These are phyloP conservation scores for Paecilomyces sp. DNA, from an alignment of 2,329 filamentous ascomycete species.

Conservation along the genomic window DNA sequence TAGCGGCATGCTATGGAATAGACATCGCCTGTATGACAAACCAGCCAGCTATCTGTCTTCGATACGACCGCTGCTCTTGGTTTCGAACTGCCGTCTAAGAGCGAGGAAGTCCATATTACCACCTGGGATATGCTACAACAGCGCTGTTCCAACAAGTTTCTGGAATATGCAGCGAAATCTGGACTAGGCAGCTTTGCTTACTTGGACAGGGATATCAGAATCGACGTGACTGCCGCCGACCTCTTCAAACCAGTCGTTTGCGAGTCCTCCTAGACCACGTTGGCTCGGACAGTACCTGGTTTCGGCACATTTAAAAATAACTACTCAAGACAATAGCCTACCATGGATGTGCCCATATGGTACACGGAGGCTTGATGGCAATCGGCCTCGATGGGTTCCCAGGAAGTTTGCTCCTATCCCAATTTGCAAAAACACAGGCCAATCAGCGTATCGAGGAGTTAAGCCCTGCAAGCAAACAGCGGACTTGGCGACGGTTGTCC, in stretches of 20 bases:
- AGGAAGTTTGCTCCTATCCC: neutral
- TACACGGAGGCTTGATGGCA: neutral
- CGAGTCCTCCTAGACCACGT: neutral
- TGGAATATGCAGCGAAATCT: neutral
- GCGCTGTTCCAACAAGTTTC: neutral
- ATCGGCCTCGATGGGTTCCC: neutral
- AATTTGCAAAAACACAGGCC: neutral
- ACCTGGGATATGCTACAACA: neutral
- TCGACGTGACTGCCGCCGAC: neutral
- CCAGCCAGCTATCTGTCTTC: neutral
- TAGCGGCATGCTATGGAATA: neutral
- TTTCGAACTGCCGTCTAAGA: neutral
- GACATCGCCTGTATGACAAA: neutral
- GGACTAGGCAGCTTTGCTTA: neutral
- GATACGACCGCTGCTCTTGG: neutral
- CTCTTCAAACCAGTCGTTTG: neutral
- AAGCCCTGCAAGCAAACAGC: neutral
- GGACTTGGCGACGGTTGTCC: neutral
- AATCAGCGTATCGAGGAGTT: neutral
- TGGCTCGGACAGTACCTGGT: neutral
- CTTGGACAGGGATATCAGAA: neutral
- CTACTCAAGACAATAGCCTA: neutral
- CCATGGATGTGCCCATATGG: neutral
- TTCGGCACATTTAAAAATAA: neutral
- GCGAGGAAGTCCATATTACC: neutral